phyloP scores from a whole-genome alignment of 345 rosid species.

The Pistacia integerrima region DNA sequence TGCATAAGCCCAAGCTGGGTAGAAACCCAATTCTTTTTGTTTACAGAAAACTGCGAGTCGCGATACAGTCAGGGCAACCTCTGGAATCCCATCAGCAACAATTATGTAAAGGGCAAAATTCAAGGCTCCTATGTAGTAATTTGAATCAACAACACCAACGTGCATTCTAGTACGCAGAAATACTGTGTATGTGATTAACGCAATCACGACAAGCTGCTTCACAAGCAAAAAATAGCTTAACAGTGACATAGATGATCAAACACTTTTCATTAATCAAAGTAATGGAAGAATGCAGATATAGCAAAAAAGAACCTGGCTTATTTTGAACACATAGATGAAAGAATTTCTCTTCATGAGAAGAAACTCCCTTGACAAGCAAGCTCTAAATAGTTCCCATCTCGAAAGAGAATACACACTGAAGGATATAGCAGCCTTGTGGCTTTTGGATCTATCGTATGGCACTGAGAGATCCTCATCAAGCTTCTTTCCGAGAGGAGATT shows the following conservation, averaged over 20 bases:
- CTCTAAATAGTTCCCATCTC: slow-evolving; percentile 36
- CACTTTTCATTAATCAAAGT: too few relatives aligned
- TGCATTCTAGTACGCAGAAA: slow-evolving; percentile 25
- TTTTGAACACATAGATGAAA: slow-evolving; percentile 31
- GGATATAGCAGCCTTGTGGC: slow-evolving; percentile 34
- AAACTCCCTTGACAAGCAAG: slow-evolving; percentile 32
- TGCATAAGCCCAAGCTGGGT: slow-evolving; percentile 12
- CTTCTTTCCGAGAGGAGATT: slow-evolving; percentile 11
- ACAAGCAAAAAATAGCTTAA: too few relatives aligned
- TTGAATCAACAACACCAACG: not conserved
- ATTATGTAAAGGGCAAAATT: not conserved
- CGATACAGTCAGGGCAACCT: not conserved
- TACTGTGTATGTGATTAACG: slow-evolving; percentile 20
- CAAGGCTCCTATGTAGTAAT: not conserved
- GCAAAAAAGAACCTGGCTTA: slow-evolving; percentile 28
- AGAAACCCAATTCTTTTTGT: not conserved
- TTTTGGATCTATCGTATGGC: slow-evolving; percentile 33
- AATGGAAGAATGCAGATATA: too few relatives aligned
- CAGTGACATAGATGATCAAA: too few relatives aligned
- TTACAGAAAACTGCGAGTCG: not conserved
- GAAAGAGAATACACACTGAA: slow-evolving; percentile 25
- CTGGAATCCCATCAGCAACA: not conserved
- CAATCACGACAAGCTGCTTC: slow-evolving; percentile 20
- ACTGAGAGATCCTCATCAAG: slow-evolving; percentile 25
- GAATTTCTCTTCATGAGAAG: slow-evolving; percentile 44